These are phyloP conservation scores for Psilocybe azurescens DNA, from an alignment of 768 basidiomycete genomes.

Conservation along the genomic window DNA sequence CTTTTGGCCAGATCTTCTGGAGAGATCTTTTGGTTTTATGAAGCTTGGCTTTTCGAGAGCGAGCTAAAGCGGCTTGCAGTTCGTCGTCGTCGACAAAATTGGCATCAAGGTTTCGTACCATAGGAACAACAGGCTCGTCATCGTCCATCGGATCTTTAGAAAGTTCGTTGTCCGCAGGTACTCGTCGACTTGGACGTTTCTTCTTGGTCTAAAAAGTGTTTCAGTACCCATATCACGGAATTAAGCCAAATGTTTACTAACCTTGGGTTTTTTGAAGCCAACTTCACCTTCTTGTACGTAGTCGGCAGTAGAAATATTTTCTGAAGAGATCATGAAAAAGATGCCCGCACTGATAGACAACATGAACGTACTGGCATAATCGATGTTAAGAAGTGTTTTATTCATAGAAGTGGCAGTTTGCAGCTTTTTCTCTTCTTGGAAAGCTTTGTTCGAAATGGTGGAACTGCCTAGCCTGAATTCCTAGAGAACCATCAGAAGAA, in stretches of 20 bases:
- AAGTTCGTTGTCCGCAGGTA: slow-evolving; percentile 57
- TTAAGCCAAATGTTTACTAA: slow-evolving; percentile 29
- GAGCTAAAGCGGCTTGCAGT: slow-evolving; percentile 89
- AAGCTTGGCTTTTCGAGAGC: slow-evolving; percentile 82
- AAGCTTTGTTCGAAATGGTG: slow-evolving; percentile 42
- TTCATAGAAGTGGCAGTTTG: slow-evolving; percentile 70
- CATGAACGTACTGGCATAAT: slow-evolving; percentile 80
- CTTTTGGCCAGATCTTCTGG: slow-evolving; percentile 85
- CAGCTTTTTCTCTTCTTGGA: slow-evolving; percentile 51
- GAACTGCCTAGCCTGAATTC: slow-evolving; percentile 88
- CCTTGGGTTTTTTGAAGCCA: slow-evolving; percentile 96
- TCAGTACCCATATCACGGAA: slow-evolving; percentile 1
- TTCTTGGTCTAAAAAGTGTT: slow-evolving; percentile 78
- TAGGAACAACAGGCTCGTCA: slow-evolving; percentile 73
- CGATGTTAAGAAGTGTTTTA: slow-evolving; percentile 81
- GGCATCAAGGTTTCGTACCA: slow-evolving; percentile 74
- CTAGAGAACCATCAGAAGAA: slow-evolving; percentile 40
- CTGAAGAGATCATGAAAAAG: slow-evolving; percentile 41
- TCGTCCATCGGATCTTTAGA: slow-evolving; percentile 74
- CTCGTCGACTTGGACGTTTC: slow-evolving; percentile 79
- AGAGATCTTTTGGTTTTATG: slow-evolving; percentile 76
- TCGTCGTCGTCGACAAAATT: slow-evolving; percentile 99
- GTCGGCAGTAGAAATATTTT: slow-evolving; percentile 86
- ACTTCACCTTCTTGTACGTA: slow-evolving; percentile 91
- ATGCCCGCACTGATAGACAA: not conserved